Percentiles rank a stretch among this genome's conserved stretches.
These are phyloP conservation scores for Metschnikowia colocasiae DNA, from an alignment of 805 yeast species.

Conservation along the genomic window DNA sequence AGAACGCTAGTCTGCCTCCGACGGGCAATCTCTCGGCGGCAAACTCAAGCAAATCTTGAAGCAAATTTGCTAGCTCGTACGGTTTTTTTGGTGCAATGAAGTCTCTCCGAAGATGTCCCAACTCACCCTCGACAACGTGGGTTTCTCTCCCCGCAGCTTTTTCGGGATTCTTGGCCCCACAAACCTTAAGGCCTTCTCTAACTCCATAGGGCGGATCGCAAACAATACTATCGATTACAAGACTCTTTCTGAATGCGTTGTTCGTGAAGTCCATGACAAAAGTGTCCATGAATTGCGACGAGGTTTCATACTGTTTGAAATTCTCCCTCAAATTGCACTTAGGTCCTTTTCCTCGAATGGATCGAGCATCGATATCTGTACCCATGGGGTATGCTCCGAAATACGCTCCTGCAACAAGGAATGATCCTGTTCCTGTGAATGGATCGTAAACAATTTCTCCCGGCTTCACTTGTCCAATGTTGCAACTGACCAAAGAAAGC, in stretches of 20 bases:
- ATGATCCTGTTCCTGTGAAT: conserved; percentile 95
- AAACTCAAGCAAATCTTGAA: conserved; percentile 75
- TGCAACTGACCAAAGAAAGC: conserved; percentile 79
- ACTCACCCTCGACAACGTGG: conserved; percentile 71
- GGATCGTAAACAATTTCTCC: conserved; percentile 84
- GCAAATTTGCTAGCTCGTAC: conserved; percentile 68
- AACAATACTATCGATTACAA: conserved; percentile 72
- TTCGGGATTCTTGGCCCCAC: conserved; percentile 73
- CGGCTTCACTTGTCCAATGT: conserved; percentile 68
- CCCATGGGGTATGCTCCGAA: conserved; percentile 81
- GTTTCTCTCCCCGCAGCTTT: conserved; percentile 70
- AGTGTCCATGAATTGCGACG: conserved; percentile 61
- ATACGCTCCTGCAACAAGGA: conserved; percentile 80
- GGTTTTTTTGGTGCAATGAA: conserved; percentile 93
- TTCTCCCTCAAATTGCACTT: conserved; percentile 55
- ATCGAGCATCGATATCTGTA: conserved; percentile 85
- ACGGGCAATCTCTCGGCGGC: conserved; percentile 67
- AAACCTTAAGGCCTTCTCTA: conserved; percentile 88
- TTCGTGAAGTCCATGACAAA: conserved; percentile 94
- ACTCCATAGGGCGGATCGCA: conserved; percentile 99
- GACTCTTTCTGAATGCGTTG: conserved; percentile 63
- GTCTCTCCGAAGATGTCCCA: conserved; percentile 72
- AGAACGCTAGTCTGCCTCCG: conserved; percentile 81
- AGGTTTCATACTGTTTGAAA: conserved; percentile 69
- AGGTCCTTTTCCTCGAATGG: conserved; percentile 64